Evolutionary conservation across 306 rosid species (phyloP), one percentile per base, ranked within the genome.

Genomic region (Corylus avellana): DNA sequence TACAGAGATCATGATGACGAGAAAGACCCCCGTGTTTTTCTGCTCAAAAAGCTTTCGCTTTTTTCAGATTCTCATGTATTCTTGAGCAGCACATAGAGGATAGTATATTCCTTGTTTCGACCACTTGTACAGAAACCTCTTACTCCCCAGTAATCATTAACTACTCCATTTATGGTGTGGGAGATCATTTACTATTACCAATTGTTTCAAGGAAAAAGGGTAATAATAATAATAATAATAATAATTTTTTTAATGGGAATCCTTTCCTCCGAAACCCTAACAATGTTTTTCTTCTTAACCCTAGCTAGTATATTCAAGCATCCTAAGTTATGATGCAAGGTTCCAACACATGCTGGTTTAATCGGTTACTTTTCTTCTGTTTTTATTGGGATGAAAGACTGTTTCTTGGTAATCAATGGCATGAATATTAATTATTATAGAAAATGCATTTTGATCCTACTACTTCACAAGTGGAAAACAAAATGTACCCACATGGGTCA

Each of bases 1-100:
- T 75, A 77, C 72, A 50, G 72, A 75, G 29, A 5, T 7, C 56
- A 54, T 72, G 82, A 53, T 68, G 74, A 76, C 54, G 81, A 61
- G 58, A 73, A 75, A 57, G 70, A 32, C 74, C 78, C 69, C 72
- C 81, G 37, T 77, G 80, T 79, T 29, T 4, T 77, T 50, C 61
- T 22, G 81, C 67, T 76, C 39, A 79, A 64, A 72, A 55, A 51
- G 63, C 62, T 75, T 77, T 29, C 74, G 70, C 78, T 78, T 80
- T 80, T 77, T 58, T 84, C 86, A 85, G 90, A 85, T 87, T 81
- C 89, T 74, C 78, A 80, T 78, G 87, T 80, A 68, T 85, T 58
- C 85, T 84, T 80, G 85, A 72, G 85, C 90, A 75, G 80, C 78
- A 76, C 81, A 85, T 75, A 47, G 81, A 35, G 20, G 46, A 59